A percentile compares a stretch with the other conserved stretches of the same genome.
Evolutionary conservation across 805 yeast species (phyloP).

Genomic region (Starmerella apicola): DNA sequence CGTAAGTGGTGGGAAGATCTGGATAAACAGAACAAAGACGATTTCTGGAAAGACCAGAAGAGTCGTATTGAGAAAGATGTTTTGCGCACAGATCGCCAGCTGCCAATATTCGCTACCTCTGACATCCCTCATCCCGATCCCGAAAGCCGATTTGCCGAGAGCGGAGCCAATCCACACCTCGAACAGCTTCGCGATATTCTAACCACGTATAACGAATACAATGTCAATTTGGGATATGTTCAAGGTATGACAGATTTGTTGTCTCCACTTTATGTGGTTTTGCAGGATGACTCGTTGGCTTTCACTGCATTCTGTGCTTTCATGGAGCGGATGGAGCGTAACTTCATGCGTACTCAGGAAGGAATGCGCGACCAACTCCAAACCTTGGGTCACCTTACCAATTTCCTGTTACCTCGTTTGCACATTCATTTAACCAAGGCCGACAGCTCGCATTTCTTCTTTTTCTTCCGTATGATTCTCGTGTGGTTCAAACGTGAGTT

Average conservation of each 20-base stretch:
- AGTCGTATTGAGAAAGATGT: conserved; percentile 87
- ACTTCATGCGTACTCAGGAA: conserved; percentile 78
- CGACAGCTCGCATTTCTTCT: conserved; percentile 80
- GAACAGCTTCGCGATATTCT: conserved; percentile 61
- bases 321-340: conserved; percentile 92
- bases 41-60: conserved; percentile 81
- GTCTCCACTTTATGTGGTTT: conserved; percentile 61
- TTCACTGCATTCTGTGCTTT: conserved; percentile 82
- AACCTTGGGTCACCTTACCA: conserved; percentile 72
- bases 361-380: conserved; percentile 88
- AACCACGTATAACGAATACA: conserved; percentile 74
- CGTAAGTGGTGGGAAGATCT: conserved; percentile 61
- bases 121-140: conserved; percentile 32
- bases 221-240: conserved; percentile 78
- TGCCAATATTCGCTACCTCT: conserved; percentile 48
- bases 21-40: conserved; percentile 42
- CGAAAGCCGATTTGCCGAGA: conserved; percentile 43
- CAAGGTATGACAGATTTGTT: conserved; percentile 96
- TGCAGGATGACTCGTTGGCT: conserved; percentile 59
- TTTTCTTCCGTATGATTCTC: conserved; percentile 85
- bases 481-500: conserved; percentile 95
- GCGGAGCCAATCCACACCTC: conserved; percentile 69
- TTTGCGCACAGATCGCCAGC: conserved; percentile 74
- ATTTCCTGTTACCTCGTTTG: conserved; percentile 75
- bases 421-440: conserved; percentile 75